Evolutionary conservation across 163 green algal genomes (phyloP), one percentile per base, ranked within the genome.

Genomic region (Trebouxia gelatinosa): DNA sequence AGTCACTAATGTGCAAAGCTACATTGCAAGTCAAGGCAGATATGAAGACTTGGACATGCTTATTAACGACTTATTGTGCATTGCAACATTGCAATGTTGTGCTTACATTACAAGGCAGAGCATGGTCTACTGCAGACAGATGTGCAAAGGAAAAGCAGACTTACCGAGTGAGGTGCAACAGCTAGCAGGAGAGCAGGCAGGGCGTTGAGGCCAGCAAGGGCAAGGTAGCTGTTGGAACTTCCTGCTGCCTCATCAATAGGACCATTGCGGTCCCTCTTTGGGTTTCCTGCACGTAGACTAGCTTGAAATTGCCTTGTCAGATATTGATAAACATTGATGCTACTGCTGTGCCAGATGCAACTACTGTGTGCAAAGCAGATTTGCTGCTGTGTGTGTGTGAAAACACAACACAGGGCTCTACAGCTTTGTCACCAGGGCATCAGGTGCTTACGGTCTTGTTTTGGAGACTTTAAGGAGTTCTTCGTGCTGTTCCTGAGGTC

Each of bases 221-320:
- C 37, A 19, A 75, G 31, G 28, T 81, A 81, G 50, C 64, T 71
- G 35, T 67, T 76, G 31, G 76, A 31, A 34, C 76, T 81, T 32
- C 68, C 46, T 34, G 50, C 32, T 26, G 21, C 29, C 31, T 81
- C 75, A 62, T 75, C 61, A 38, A 39, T 29, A 21, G 65, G 57
- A 17, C 35, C 57, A 34, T 72, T 66, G 5, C 74, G 37, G 58
- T 79, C 74, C 11, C 35, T 31, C 13, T 80, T 68, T 0, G 59
- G 50, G 26, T 57, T 74, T 40, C 38, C 75, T 80, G 75, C 75
- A 80, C 3, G 2, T 70, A 21, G 4, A 21, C 37, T 70, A 35
- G 59, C 19, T 40, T 3, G 2, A 3, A 7, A 71, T 35, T 71
- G 21, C 43, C 62, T n/a, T n/a, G n/a, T n/a, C n/a, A n/a, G n/a